Evolutionary conservation across 1,139 yeast species (phyloP).

Genomic region (Hyphopichia burtonii): DNA sequence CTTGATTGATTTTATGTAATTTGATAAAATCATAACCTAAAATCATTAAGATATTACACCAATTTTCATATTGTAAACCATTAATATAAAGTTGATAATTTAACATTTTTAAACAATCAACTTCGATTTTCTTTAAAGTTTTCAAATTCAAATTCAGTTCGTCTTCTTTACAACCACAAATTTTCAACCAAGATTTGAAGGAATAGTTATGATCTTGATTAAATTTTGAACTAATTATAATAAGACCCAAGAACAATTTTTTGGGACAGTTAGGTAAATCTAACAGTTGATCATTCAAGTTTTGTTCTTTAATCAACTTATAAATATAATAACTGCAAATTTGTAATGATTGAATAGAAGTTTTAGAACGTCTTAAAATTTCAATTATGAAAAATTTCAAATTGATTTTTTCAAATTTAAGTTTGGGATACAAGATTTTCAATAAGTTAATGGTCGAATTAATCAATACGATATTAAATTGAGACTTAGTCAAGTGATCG

Average conservation of each 20-base stretch:
- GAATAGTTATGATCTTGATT: slow-evolving; percentile 72
- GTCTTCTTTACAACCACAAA: slow-evolving; percentile 53
- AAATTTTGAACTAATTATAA: slow-evolving; percentile 71
- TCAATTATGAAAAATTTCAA: slow-evolving; percentile 56
- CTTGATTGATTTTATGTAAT: slow-evolving; percentile 18
- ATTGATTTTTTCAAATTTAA: slow-evolving; percentile 20
- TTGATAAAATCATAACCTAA: slow-evolving; percentile 47
- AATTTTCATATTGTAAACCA: slow-evolving; percentile 49
- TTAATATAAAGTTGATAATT: slow-evolving; percentile 58
- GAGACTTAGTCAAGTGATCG: slow-evolving; percentile 38
- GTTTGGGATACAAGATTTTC: slow-evolving; percentile 31
- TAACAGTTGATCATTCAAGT: slow-evolving; percentile 7
- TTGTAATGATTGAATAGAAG: slow-evolving; percentile 64
- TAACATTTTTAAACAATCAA: slow-evolving; percentile 50
- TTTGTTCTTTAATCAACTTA: slow-evolving; percentile 33
- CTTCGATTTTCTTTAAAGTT: slow-evolving; percentile 54
- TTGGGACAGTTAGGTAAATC: slow-evolving; percentile 50
- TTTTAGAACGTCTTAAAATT: slow-evolving; percentile 65
- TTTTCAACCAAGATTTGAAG: slow-evolving; percentile 71
- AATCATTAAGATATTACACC: slow-evolving; percentile 49
- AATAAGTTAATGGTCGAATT: slow-evolving; percentile 38
- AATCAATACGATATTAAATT: slow-evolving; percentile 41
- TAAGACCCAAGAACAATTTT: slow-evolving; percentile 61
- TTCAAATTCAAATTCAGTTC: slow-evolving; percentile 22
- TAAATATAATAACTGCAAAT: slow-evolving; percentile 63